phyloP scores from a whole-genome alignment of 169 alveolate species.

The Perkinsus chesapeaki region DNA sequence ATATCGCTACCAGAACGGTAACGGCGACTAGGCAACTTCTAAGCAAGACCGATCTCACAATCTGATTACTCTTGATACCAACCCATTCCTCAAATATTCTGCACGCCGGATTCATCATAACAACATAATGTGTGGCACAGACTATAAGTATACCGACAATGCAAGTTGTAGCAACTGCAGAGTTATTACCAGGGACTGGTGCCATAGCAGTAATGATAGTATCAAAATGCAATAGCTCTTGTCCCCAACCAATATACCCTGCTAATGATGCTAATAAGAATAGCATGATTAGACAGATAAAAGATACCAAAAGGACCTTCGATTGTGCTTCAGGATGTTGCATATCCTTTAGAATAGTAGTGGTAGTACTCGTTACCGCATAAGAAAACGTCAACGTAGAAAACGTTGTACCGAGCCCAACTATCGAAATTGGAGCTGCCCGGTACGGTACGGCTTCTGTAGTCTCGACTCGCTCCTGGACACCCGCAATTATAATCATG shows the following conservation, averaged over 20 bases:
- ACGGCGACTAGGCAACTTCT: background rate
- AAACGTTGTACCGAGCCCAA: background rate
- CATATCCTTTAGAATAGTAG: background rate
- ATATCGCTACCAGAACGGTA: background rate
- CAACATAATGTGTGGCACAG: background rate
- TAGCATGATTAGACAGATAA: background rate
- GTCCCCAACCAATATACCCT: background rate
- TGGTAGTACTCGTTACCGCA: background rate
- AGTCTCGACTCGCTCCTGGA: background rate
- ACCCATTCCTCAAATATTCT: background rate
- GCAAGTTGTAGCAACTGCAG: background rate
- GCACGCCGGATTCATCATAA: background rate
- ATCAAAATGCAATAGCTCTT: background rate
- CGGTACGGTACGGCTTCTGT: background rate
- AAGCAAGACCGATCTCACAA: background rate
- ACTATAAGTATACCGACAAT: background rate
- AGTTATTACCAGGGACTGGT: background rate
- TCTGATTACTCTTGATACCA: slow-evolving; percentile 2
- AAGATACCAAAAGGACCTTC: background rate
- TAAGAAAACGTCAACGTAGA: background rate
- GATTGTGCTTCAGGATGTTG: background rate
- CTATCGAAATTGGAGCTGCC: background rate
- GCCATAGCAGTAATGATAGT: background rate
- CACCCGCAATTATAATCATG: background rate
- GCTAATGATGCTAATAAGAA: background rate